Base-by-base conservation (phyloP, 2,329 filamentous ascomycete species). In the Talaromyces sp. region DNA sequence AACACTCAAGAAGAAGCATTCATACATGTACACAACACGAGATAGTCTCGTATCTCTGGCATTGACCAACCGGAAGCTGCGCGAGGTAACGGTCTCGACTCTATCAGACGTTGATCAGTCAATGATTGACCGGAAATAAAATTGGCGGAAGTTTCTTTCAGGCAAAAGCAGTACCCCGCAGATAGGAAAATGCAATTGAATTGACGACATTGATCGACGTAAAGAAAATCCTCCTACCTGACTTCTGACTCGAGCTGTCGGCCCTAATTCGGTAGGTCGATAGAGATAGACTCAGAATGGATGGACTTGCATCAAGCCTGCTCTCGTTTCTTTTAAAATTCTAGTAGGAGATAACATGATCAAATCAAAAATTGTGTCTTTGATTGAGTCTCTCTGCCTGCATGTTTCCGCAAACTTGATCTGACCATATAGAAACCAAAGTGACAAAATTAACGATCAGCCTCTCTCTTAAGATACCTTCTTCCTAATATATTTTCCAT, bases 211-310 rank as follows among this genome's bases (percentile, higher is more conserved):
- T 35, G 50, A 23, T 54, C 11, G 50, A 23, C n/a, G 31, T 54
- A 54, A 9, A 54, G 31, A 37, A 28, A 21, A 14, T 2, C n/a
- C 12, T 12, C 37, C 50, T 54, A 54, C 33, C 48, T n/a, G 58
- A 75, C 67, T 37, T 12, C 25, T 0, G 81, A 79, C 72, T 67
- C 54, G 81, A 80, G 61, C 63, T 80, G 73, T 65, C 87, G 82
- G 14, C 31, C 65, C 63, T 31, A 42, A 90, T 62, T 44, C 56
- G 67, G 66, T 64, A 69, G 68, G 60, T 58, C 35, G 62, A 63
- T 60, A 52, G 66, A 65, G 67, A 67, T 39, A 21, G 16, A 39
- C 28, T 31, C 21, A 28, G 18, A 40, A 37, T 28, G n/a, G 31
- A 37, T 21, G 18, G 50, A 35, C 50, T 54, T 21, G 18, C 31